phyloP scores from a whole-genome alignment of 768 basidiomycete species.

The Suillus spraguei region DNA sequence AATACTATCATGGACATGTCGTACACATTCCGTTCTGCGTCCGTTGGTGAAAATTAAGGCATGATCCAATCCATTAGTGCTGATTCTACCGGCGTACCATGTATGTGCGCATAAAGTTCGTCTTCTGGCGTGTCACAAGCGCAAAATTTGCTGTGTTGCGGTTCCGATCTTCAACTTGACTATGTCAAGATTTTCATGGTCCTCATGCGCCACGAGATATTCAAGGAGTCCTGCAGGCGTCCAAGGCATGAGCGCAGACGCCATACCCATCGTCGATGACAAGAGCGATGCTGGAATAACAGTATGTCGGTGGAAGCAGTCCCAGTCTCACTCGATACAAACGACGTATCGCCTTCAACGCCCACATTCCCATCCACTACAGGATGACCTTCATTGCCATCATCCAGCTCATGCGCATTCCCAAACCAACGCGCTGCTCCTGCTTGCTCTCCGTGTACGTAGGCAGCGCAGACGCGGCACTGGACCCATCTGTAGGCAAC shows the following conservation, averaged over 20 bases:
- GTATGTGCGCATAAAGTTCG: slow-evolving; percentile 23
- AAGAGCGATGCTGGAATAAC: slow-evolving; percentile 14
- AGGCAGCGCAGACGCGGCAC: slow-evolving; percentile 22
- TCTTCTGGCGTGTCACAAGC: slow-evolving; percentile 26
- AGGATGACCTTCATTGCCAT: slow-evolving; percentile 13
- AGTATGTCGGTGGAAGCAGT: slow-evolving; percentile 9
- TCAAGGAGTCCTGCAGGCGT: slow-evolving; percentile 10
- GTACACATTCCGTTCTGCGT: slow-evolving; percentile 38
- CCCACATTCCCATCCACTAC: slow-evolving; percentile 4
- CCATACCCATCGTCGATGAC: slow-evolving; percentile 16
- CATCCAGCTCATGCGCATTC: slow-evolving; percentile 22
- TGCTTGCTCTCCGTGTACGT: slow-evolving; percentile 20
- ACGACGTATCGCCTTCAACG: slow-evolving; percentile 8
- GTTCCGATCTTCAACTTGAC: slow-evolving; percentile 20
- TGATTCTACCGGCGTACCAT: slow-evolving; percentile 8
- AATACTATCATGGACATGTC: slow-evolving; percentile 47
- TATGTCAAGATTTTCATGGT: too few relatives aligned
- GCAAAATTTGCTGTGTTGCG: slow-evolving; percentile 36
- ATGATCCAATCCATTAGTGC: slow-evolving; percentile 40
- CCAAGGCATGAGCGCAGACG: slow-evolving; percentile 12
- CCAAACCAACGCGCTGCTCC: slow-evolving; percentile 6
- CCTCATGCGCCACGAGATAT: too few relatives aligned
- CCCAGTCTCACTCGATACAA: slow-evolving; percentile 1
- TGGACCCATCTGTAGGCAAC: slow-evolving; percentile 18
- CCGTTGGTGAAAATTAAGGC: slow-evolving; percentile 46